Evolutionary conservation across 768 basidiomycete genomes (phyloP).

Genomic region (Pluteus cervinus): DNA sequence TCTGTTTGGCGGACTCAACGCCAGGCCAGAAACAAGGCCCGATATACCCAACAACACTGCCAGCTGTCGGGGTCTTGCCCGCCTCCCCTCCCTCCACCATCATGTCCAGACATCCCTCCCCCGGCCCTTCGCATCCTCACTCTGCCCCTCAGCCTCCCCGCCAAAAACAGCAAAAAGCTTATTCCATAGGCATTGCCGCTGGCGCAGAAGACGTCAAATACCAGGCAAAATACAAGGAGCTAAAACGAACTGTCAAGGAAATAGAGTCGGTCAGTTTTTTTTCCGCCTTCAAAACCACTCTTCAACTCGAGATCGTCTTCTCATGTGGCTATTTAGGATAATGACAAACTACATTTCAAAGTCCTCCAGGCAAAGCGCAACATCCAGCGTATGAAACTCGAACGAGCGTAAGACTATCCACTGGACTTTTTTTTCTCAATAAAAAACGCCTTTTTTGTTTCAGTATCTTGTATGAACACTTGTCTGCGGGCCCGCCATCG

Average conservation of each 20-base stretch:
- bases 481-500: conserved; percentile 54
- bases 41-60: conserved; percentile 24
- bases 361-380: conserved; percentile 73
- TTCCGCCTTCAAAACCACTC: conserved; percentile 6
- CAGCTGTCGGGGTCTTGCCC: conserved; percentile 30
- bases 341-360: conserved; percentile 82
- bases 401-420: conserved; percentile 67
- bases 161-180: conserved; percentile 47
- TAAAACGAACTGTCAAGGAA: conserved; percentile 84
- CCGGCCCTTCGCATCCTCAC: conserved; percentile 38
- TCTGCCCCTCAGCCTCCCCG: conserved; percentile 18
- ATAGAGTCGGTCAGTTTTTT: conserved; percentile 63
- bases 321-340: conserved; percentile 49
- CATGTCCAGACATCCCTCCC: conserved; percentile 66
- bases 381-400: conserved; percentile 83
- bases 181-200: conserved; percentile 60
- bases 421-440: conserved; percentile 13
- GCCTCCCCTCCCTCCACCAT: conserved; percentile 36
- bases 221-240: conserved; percentile 81
- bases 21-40: conserved; percentile 22
- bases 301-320: conserved; percentile 11
- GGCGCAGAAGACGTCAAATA: conserved; percentile 85
- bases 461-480: conserved; percentile 73
- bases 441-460: conserved; percentile 10
- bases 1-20: conserved; percentile 25